These are phyloP conservation scores for Chaetomiaceae sp. DNA, from an alignment of 2,329 filamentous ascomycete genomes.

Conservation along the genomic window DNA sequence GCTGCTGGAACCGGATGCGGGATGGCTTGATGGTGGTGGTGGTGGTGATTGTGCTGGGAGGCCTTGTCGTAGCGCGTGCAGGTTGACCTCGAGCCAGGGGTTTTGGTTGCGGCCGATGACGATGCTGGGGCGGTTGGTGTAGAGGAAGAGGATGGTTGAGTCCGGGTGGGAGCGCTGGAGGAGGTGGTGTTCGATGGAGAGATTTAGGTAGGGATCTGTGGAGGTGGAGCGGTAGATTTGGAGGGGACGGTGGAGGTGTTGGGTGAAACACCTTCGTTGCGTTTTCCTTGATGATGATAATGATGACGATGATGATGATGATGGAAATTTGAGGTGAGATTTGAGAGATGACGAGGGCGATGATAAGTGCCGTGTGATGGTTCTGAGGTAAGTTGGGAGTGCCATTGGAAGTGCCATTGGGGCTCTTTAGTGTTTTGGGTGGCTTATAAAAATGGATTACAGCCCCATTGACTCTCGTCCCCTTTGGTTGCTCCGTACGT, in stretches of 20 bases:
- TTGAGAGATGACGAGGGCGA: neutral
- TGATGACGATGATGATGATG: neutral
- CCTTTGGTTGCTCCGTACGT: no score
- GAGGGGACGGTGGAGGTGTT: slow-evolving; percentile 27
- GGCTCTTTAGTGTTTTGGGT: no score
- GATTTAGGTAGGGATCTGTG: slow-evolving; percentile 77
- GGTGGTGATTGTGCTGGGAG: slow-evolving; percentile 12
- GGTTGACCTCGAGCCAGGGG: slow-evolving; percentile 87
- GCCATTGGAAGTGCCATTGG: neutral
- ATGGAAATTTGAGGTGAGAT: neutral
- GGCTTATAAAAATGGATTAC: neutral
- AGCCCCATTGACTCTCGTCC: neutral
- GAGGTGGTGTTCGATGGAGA: slow-evolving; percentile 89
- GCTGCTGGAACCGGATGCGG: neutral
- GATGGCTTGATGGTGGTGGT: slow-evolving; percentile 6
- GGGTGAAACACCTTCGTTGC: slow-evolving; percentile 9
- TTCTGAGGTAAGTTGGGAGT: neutral
- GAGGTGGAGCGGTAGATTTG: slow-evolving; percentile 71
- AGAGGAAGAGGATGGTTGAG: slow-evolving; percentile 78
- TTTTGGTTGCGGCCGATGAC: slow-evolving; percentile 97
- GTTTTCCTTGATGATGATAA: neutral
- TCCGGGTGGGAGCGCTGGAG: slow-evolving; percentile 67
- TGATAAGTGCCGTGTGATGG: neutral
- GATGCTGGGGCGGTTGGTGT: slow-evolving; percentile 80
- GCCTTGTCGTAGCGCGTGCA: slow-evolving; percentile 51